Conservation (phyloP, 805 yeast genomes). For the Zygotorulaspora danielsina region DNA sequence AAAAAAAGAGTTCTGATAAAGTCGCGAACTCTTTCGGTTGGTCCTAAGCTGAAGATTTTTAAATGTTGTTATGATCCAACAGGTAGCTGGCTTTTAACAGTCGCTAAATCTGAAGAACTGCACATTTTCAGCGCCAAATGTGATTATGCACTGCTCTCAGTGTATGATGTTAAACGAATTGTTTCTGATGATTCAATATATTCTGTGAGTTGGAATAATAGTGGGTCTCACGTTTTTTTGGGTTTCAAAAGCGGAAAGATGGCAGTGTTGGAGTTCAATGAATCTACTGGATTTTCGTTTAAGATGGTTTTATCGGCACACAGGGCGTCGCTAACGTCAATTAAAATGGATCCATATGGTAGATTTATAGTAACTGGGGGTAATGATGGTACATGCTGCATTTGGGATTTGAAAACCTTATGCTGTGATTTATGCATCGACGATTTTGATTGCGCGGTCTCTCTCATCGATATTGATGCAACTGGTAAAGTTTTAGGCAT, state of each 20-base stretch:
- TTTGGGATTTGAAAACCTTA: constrained; percentile 25
- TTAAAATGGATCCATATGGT: constrained; percentile 52
- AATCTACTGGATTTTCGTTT: constrained; percentile 17
- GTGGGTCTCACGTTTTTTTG: constrained; percentile 39
- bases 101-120: constrained; percentile 40
- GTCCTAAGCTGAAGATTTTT: constrained; percentile 17
- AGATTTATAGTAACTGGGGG: constrained; percentile 49
- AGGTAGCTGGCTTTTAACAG: constrained; percentile 45
- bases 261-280: constrained; percentile 20
- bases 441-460: constrained; percentile 19
- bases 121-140: constrained; percentile 35
- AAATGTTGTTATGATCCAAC: constrained; percentile 41
- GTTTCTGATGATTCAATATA: constrained; percentile 17
- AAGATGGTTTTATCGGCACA: constrained; percentile 37
- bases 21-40: constrained; percentile 15
- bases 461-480: constrained; percentile 23
- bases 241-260: constrained; percentile 49
- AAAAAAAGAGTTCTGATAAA: constrained; percentile 13
- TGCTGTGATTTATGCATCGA: constrained; percentile 16
- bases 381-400: constrained; percentile 26
- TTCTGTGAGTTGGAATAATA: constrained; percentile 34
- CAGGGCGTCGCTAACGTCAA: constrained; percentile 45
- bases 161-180: constrained; percentile 5
- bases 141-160: constrained; percentile 29
- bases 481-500: constrained; percentile 25